Evolutionary conservation across 805 yeast genomes (phyloP), one percentile per base, ranked within the genome.

Genomic region (Kuraishia hungarica): DNA sequence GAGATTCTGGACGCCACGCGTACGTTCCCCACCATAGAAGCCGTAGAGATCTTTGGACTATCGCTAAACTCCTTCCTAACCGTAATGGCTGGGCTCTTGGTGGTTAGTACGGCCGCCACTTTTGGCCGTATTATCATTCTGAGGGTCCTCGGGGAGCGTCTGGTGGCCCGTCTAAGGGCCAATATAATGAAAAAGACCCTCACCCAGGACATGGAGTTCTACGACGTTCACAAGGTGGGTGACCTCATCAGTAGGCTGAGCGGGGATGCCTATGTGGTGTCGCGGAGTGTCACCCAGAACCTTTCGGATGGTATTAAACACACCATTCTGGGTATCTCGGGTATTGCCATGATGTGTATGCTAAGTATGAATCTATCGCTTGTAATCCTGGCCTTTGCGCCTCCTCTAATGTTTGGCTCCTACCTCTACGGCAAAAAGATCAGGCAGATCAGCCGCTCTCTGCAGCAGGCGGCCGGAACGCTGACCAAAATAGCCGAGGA

Each of bases 401-500:
- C 98, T 1, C 97, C 97, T 0, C 75, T 92, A 51, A 82, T 90
- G 52, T 72, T 84, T 21, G 90, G 91, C 72, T 89, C 97, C 0
- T 78, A 86, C 64, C 73, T 88, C 48, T 93, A 92, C 66, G 98
- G 98, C 57, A 79, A 86, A 58, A 79, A 83, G 61, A 87, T 93
- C 53, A 82, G 96, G 59, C 78, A 79, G 50, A 73, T 93, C 21
- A 86, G 97, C 1, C 78, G 91, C 55, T 78, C 80, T 53, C 79
- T 92, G 53, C 98, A 92, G 69, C 89, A 87, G 56, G 86, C 91
- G 23, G 79, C 96, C 49, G 98, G 98, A 52, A 81, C 82, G 6
- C 74, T 94, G 62, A 89, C 97, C 0, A 89, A 91, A 64, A 96
- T 88, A 8, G 87, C 96, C 20, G 98, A 92, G 65, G 97, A 93